Evolutionary conservation across 1,284 basidiomycete species (phyloP), one percentile per base, ranked within the genome.

Genomic region (Cutaneotrichosporon sp.): DNA sequence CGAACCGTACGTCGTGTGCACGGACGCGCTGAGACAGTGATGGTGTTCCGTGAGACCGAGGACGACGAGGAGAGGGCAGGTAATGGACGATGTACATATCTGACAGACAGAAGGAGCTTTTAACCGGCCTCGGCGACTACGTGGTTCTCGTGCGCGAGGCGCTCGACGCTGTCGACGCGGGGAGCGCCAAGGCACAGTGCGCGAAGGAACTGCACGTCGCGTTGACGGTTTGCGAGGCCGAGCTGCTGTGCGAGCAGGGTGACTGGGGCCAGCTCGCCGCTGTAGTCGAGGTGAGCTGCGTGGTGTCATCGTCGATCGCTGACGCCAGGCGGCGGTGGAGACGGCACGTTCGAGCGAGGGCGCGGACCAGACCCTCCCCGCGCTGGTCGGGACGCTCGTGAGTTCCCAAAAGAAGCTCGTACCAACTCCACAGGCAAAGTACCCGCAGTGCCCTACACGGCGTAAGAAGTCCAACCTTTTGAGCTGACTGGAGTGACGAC

Each of bases 181-280:
- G 15, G 14, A 8, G 8, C 18, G 17, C 23, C 44, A 42, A 43
- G 2, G 49, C n/a, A 0, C 42, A 20, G 42, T 22, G 20, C 13
- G 7, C 15, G 4, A 18, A 20, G 0, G 46, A 51, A 15, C 9
- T 46, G 26, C 36, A 34, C 4, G 33, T 14, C 21, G 49, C 55
- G 1, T 39, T 53, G 1, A n/a, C 37, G 2, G 33, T 53, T 2
- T 36, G 43, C 12, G 51, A 57, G 22, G n/a, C 41, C 0, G 51
- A 53, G 47, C 34, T 57, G 2, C 23, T 53, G 26, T 57, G 55
- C 46, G 55, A 53, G 45, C 35, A 42, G 15, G 23, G 45, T 10
- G 33, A 51, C 22, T 57, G 55, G 55, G 30, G 35, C 4, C 23
- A 3, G 1, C 21, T 57, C 10, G 36, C 40, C 15, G 15, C 5